A percentile compares a stretch with the other conserved stretches of the same genome.
phyloP scores from a whole-genome alignment of 179 eudicot genomes.

The Sideroxylon spinosum region DNA sequence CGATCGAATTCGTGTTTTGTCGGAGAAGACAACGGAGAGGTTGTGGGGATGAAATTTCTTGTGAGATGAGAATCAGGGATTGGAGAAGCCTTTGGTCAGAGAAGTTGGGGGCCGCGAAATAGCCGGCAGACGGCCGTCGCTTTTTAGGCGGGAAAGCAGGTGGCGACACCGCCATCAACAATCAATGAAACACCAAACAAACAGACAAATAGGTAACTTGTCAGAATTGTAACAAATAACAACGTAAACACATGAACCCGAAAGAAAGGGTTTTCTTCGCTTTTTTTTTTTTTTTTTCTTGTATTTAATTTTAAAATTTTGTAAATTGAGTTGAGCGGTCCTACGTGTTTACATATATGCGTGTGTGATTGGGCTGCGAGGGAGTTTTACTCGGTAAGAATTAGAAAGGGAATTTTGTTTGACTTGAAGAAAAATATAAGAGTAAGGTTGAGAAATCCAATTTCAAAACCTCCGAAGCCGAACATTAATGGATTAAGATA shows the following conservation, averaged over 20 bases:
- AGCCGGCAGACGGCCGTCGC: slow-evolving; percentile 55
- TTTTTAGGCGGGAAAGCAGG: slow-evolving; percentile 51
- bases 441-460: not conserved
- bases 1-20: slow-evolving; percentile 37
- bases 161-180: slow-evolving; percentile 57
- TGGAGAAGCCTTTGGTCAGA: slow-evolving; percentile 40
- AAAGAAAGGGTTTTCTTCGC: too few relatives aligned
- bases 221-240: too few relatives aligned
- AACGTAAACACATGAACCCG: too few relatives aligned
- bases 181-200: not conserved
- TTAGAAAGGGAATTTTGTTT: not conserved
- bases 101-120: slow-evolving; percentile 50
- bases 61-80: slow-evolving; percentile 46
- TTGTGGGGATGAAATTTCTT: slow-evolving; percentile 43
- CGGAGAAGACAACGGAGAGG: slow-evolving; percentile 39
- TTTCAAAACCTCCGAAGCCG: too few relatives aligned
- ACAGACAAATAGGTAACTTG: too few relatives aligned
- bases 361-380: not conserved
- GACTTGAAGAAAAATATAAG: not conserved
- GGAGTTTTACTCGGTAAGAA: not conserved
- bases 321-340: not conserved
- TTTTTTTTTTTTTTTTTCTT: too few relatives aligned
- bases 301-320: not conserved
- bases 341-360: too few relatives aligned
- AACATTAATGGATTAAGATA: too few relatives aligned